Evolutionary conservation across 495 filamentous ascomycete species (phyloP), one percentile per base, ranked within the genome.

Genomic region (Schizothecium vesticola): DNA sequence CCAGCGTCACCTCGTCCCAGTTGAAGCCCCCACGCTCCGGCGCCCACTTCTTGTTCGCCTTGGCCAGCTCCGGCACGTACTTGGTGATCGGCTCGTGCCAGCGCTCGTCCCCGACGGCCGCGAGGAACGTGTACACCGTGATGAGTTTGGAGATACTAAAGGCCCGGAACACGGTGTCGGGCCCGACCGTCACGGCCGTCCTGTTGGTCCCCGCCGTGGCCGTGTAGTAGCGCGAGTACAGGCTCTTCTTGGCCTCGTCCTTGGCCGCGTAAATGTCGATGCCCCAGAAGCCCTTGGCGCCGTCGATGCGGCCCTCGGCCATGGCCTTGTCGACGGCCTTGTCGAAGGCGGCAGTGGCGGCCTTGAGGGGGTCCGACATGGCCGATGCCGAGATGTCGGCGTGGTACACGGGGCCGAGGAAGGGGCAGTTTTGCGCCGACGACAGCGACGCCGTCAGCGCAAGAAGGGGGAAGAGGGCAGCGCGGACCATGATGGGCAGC

Each of bases 1-100:
- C 70, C 5, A 72, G 21, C 13, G 70, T 72, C 13, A 72, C 65
- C 21, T 69, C 64, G 3, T 61, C 58, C 70, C 70, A 72, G 26
- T 67, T 23, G 21, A 60, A 51, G 16, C 43, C 43, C 5, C 43
- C 43, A 1, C 43, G 16, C 16, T 51, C 43, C 16, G 43, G 16
- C 43, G 43, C 43, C 43, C 43, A 51, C 43, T 51, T 51, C 43
- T 51, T 51, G 5, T 9, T n/a, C 43, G 19, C 43, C 19, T 26
- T 29, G 10, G 57, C 33, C 5, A 62, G 64, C 12, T 72, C 62
- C 43, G 59, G 61, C 61, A 63, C 19, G 22, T 65, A 65, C 25
- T 65, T 65, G 3, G 55, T 29, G 2, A 65, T 22, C 2, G 63
- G 63, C 63, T 65, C 63, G 13, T 65, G 36, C 63, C 63, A 65